These are phyloP conservation scores for Picea glauca DNA, from an alignment of 75 land plant genomes.

Conservation along the genomic window DNA sequence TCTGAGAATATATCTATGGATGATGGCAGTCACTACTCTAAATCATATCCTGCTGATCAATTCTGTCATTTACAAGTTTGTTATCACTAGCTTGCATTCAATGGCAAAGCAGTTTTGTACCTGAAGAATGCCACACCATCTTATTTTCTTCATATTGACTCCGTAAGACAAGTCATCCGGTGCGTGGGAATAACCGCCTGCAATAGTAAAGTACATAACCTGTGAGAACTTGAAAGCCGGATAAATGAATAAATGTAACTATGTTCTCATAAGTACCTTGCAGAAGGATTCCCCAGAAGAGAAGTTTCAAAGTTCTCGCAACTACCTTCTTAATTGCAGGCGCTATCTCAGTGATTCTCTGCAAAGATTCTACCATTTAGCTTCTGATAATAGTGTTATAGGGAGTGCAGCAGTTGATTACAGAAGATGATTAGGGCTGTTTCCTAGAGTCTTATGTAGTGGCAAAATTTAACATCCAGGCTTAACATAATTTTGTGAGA, in stretches of 20 bases:
- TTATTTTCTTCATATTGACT: slow-evolving; percentile 60
- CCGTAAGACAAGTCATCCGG: slow-evolving; percentile 68
- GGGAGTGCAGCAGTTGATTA: too few species aligned
- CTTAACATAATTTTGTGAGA: not conserved
- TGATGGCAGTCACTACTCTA: too few species aligned
- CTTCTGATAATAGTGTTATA: not conserved
- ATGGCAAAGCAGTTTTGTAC: slow-evolving; percentile 14
- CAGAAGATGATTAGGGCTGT: not conserved
- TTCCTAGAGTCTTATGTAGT: not conserved
- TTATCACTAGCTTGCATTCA: not conserved
- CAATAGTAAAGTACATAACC: not conserved
- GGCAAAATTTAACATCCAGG: not conserved
- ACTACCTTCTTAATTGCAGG: slow-evolving; percentile 40
- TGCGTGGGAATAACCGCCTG: slow-evolving; percentile 80
- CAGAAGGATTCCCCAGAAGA: slow-evolving; percentile 60
- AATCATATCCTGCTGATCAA: not conserved
- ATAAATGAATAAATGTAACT: not conserved
- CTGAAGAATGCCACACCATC: slow-evolving; percentile 88
- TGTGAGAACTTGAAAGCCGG: not conserved
- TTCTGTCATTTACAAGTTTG: not conserved
- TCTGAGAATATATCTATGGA: too few species aligned
- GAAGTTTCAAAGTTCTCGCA: slow-evolving; percentile 52
- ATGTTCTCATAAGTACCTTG: slow-evolving; percentile 40
- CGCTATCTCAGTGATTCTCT: slow-evolving; percentile 22
- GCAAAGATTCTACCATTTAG: slow-evolving; percentile 9